Base-by-base conservation (phyloP, 2,329 filamentous ascomycete genomes). In the Alternaria tenuissima region DNA sequence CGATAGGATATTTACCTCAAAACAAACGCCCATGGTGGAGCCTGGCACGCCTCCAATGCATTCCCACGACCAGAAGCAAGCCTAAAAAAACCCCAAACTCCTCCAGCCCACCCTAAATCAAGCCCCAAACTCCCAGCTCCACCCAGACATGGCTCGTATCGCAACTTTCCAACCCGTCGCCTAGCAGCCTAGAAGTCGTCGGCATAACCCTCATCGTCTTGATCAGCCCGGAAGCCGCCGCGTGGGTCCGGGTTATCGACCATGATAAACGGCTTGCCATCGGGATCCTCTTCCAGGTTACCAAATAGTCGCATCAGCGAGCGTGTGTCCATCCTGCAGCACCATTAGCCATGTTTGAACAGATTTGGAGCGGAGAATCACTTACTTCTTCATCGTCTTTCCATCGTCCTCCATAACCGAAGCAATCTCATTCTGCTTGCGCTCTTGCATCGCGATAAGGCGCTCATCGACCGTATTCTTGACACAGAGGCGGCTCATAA, bases 401-500 rank as follows among this genome's bases (percentile, higher is more conserved):
- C 70, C 69, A 16, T 78, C 73, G 4, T 87, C 80, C 2, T 81
- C 76, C 52, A 78, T 77, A 0, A 85, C 76, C 59, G 65, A 58
- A 34, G 80, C 77, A 57, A 84, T 83, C 64, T 82, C 78, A 16
- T 59, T 38, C 55, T 81, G 66, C 67, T 92, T 92, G 0, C 68
- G 53, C 0, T 80, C 60, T 59, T 93, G 89, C 63, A 91, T 81
- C 0, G 74, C 47, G 0, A 83, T 71, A 4, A 93, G 79, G 0
- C 82, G 78, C 9, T 84, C 79, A 59, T 93, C 90, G 5, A 91
- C 85, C 0, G 83, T 85, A 5, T 84, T 79, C 1, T 80, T 75
- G 0, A 88, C 81, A 1, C 87, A 76, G 34, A 93, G 81, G 0
- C 87, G 82, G 0, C 86, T 82, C 58, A 91, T 83, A 11, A 86